These are phyloP conservation scores for Phaffia australis DNA, from an alignment of 768 basidiomycete genomes.

Conservation along the genomic window DNA sequence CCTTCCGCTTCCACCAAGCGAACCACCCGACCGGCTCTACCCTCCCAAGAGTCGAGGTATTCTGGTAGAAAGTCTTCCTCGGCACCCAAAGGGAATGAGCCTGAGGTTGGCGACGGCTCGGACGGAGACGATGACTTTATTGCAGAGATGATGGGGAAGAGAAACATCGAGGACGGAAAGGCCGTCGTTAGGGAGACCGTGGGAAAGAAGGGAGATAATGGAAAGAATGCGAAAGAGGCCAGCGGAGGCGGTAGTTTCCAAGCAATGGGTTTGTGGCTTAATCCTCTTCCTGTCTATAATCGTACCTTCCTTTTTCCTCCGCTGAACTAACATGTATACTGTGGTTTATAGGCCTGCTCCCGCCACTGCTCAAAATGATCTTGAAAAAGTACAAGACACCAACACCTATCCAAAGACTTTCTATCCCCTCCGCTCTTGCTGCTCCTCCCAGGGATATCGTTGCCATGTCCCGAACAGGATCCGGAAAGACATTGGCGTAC, in stretches of 20 bases:
- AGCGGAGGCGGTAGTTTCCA: constrained; percentile 91
- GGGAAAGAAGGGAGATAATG: constrained; percentile 49
- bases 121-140: constrained; percentile 58
- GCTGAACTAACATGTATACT: constrained; percentile 9
- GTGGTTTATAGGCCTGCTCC: constrained; percentile 56
- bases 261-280: constrained; percentile 49
- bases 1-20: constrained; percentile 13
- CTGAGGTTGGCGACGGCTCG: constrained; percentile 33
- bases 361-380: constrained; percentile 68
- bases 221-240: constrained; percentile 59
- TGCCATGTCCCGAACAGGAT: constrained; percentile 96
- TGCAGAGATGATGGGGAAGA: constrained; percentile 56
- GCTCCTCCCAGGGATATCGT: constrained; percentile 84
- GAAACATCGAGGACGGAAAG: constrained; percentile 63
- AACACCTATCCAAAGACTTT: constrained; percentile 86
- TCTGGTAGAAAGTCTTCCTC: not conserved
- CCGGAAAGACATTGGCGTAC: constrained; percentile 93
- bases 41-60: no score
- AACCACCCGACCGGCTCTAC: not conserved
- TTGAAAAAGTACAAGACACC: constrained; percentile 90
- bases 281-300: no score
- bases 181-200: constrained; percentile 59
- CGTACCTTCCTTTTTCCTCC: not conserved
- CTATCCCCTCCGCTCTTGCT: constrained; percentile 73
- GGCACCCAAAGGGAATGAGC: constrained; percentile 19